phyloP scores from a whole-genome alignment of 1,284 basidiomycete species.

The Earliella scabrosa region DNA sequence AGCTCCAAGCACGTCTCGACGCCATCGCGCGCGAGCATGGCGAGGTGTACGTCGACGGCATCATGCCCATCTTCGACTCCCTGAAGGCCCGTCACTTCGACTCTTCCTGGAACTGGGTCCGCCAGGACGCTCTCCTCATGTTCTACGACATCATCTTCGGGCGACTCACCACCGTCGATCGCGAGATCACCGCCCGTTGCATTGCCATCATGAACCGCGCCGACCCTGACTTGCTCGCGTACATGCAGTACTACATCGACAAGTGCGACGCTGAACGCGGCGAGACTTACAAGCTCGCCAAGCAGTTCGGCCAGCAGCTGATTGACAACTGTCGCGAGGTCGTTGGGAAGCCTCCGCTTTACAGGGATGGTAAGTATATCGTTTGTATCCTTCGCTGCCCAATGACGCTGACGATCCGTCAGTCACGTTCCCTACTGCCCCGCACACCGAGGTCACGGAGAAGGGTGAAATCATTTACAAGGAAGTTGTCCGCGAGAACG shows the following conservation, averaged over 20 bases:
- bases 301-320: slow-evolving; percentile 96
- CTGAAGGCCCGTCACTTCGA: slow-evolving; percentile 98
- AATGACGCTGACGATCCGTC: too few species aligned
- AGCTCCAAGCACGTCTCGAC: slow-evolving; percentile 88
- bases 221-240: slow-evolving; percentile 86
- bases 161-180: slow-evolving; percentile 89
- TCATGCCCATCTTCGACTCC: slow-evolving; percentile 92
- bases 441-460: slow-evolving; percentile 89
- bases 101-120: slow-evolving; percentile 99
- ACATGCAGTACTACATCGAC: slow-evolving; percentile 97
- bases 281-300: slow-evolving; percentile 91
- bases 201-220: slow-evolving; percentile 98
- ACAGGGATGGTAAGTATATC: slow-evolving; percentile 92
- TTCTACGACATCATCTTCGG: slow-evolving; percentile 99
- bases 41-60: slow-evolving; percentile 92
- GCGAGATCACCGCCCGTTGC: slow-evolving; percentile 96
- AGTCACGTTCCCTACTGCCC: slow-evolving; percentile 99
- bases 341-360: slow-evolving; percentile 81
- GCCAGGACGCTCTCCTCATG: slow-evolving; percentile 94
- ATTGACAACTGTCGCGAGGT: slow-evolving; percentile 94
- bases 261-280: slow-evolving; percentile 83
- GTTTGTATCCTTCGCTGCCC: too few species aligned
- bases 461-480: slow-evolving; percentile 96
- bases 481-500: slow-evolving; percentile 93
- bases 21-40: slow-evolving; percentile 90